Evolutionary conservation across 78 protist species (phyloP).

Genomic region (Dictyostelium firmibasis): DNA sequence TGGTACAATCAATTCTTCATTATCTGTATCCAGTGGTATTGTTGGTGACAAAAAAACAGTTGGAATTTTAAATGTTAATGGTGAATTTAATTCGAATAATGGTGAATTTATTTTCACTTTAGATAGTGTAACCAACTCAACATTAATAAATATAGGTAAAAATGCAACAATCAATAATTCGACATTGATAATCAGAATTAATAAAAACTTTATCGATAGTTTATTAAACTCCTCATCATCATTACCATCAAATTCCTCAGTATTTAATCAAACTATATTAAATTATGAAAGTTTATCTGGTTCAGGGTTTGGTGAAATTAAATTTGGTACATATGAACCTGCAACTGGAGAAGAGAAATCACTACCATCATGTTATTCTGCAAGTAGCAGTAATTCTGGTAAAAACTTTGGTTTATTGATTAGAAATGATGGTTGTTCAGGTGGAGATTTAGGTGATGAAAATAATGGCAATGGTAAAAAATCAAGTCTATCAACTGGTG

Average conservation of each 20-base stretch:
- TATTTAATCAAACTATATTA: neutral
- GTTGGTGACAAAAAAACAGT: neutral
- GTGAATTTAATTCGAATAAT: neutral
- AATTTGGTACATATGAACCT: neutral
- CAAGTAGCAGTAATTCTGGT: neutral
- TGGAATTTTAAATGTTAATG: neutral
- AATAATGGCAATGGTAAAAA: neutral
- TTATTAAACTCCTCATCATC: neutral
- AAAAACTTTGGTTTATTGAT: neutral
- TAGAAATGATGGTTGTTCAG: neutral
- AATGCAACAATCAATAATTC: neutral
- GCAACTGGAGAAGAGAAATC: neutral
- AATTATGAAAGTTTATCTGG: neutral
- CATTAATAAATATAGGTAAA: neutral
- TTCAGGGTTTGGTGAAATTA: neutral
- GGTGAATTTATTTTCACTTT: neutral
- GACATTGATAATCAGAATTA: neutral
- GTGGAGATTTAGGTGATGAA: neutral
- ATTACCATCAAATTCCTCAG: neutral
- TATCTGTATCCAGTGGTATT: neutral
- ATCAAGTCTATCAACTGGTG: neutral
- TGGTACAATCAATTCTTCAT: neutral
- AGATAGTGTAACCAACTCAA: too few species aligned
- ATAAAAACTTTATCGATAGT: neutral
- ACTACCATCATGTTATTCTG: neutral